Percentiles rank a stretch among this genome's conserved stretches.
These are phyloP conservation scores for Taxawa tesnikishii DNA, from an alignment of 2,329 filamentous ascomycete genomes.

Conservation along the genomic window DNA sequence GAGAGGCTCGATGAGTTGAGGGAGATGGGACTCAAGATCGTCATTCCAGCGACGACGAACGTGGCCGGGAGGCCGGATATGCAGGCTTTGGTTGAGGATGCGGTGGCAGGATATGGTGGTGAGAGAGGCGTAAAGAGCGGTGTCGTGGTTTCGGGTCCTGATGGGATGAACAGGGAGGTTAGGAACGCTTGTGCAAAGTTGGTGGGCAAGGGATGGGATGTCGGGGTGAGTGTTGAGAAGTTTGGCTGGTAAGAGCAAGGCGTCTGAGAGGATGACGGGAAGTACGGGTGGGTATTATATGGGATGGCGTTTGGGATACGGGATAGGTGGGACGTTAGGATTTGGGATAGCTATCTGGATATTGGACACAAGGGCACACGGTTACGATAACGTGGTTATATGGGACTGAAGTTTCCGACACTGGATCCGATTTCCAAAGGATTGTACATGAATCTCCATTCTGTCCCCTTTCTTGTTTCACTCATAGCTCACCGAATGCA, in stretches of 20 bases:
- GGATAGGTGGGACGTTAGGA: too few relatives aligned
- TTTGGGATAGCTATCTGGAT: too few relatives aligned
- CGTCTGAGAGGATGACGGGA: too few relatives aligned
- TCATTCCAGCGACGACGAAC: slow-evolving; percentile 42
- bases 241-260: slow-evolving; percentile 56
- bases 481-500: too few relatives aligned
- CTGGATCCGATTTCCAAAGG: too few relatives aligned
- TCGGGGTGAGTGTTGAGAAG: slow-evolving; percentile 50
- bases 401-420: too few relatives aligned
- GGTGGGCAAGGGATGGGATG: slow-evolving; percentile 33
- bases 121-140: slow-evolving; percentile 25
- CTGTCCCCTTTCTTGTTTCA: too few relatives aligned
- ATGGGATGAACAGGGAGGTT: slow-evolving; percentile 48
- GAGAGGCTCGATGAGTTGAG: slow-evolving; percentile 38
- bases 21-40: slow-evolving; percentile 37
- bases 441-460: too few relatives aligned
- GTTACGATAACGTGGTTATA: too few relatives aligned
- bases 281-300: too few relatives aligned
- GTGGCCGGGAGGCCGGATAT: slow-evolving; percentile 44
- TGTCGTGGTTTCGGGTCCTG: slow-evolving; percentile 50
- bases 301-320: too few relatives aligned
- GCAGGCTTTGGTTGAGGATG: slow-evolving; percentile 26
- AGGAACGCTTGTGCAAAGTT: slow-evolving; percentile 44
- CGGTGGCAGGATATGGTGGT: slow-evolving; percentile 16
- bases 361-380: too few relatives aligned